phyloP scores from a whole-genome alignment of 2,329 filamentous ascomycete species.

The Phoma herbarum region DNA sequence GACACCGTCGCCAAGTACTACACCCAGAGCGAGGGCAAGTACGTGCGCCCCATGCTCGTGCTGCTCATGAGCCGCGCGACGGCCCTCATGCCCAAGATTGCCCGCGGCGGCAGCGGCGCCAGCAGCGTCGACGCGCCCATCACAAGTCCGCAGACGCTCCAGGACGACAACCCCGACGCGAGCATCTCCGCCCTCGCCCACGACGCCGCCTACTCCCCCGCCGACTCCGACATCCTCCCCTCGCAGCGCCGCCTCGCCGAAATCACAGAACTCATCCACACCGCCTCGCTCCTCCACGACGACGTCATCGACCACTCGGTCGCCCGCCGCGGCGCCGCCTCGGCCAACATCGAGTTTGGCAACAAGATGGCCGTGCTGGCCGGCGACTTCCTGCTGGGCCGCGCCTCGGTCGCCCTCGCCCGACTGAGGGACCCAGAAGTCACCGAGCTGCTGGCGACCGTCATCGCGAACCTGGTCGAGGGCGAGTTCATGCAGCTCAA shows the following conservation, averaged over 20 bases:
- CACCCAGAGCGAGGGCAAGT: constrained; percentile 94
- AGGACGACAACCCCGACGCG: constrained; percentile 75
- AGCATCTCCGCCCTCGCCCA: constrained; percentile 57
- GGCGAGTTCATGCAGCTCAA: constrained; percentile 99
- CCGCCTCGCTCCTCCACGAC: constrained; percentile 94
- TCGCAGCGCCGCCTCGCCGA: constrained; percentile 91
- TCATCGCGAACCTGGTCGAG: constrained; percentile 97
- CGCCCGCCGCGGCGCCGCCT: constrained; percentile 82
- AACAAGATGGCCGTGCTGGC: constrained; percentile 99
- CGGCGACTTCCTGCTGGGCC: constrained; percentile 93
- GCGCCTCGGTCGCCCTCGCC: constrained; percentile 92
- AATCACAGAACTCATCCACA: constrained; percentile 97
- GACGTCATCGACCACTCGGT: constrained; percentile 96
- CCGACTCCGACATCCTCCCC: constrained; percentile 79
- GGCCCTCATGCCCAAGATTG: constrained; percentile 73
- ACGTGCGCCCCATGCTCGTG: constrained; percentile 92
- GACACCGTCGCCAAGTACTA: constrained; percentile 99
- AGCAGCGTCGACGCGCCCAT: constrained; percentile 65
- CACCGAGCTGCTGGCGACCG: constrained; percentile 90
- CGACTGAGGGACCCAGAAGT: constrained; percentile 92
- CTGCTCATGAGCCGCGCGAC: constrained; percentile 96
- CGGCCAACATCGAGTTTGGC: constrained; percentile 93
- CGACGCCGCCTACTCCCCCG: constrained; percentile 55
- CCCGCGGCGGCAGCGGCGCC: constrained; percentile 27
- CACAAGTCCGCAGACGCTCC: constrained; percentile 69